A percentile compares a stretch with the other conserved stretches of the same genome.
These are phyloP conservation scores for Fagopyrum tataricum DNA, from an alignment of 148 eudicot genomes.

Conservation along the genomic window DNA sequence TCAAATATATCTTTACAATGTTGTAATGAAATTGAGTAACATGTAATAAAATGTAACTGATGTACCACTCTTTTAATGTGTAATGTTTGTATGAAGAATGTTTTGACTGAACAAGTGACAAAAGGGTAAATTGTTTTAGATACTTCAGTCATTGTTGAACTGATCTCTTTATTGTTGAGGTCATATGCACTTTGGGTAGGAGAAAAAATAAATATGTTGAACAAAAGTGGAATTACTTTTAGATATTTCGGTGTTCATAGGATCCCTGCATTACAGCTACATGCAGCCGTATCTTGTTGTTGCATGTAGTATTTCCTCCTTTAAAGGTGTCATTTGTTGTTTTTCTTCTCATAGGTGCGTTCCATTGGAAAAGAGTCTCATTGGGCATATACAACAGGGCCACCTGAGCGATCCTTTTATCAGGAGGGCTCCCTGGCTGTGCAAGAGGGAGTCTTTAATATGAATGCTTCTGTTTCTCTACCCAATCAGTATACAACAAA, in stretches of 20 bases:
- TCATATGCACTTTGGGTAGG: no score
- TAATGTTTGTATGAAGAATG: no score
- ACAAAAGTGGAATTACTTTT: not conserved
- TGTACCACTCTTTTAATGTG: no score
- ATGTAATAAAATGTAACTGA: no score
- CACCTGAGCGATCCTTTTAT: constrained; percentile 55
- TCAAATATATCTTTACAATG: no score
- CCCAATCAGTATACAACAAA: constrained; percentile 58
- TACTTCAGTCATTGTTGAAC: no score
- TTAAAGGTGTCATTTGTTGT: constrained; percentile 6
- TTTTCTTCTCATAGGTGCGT: constrained; percentile 52
- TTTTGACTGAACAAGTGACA: no score
- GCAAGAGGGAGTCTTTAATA: constrained; percentile 34
- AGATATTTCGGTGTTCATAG: not conserved
- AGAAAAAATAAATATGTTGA: not conserved
- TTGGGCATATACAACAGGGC: constrained; percentile 90
- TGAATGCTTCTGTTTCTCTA: constrained; percentile 37
- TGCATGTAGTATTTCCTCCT: not conserved
- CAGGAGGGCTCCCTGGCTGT: constrained; percentile 52
- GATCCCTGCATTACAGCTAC: not conserved
- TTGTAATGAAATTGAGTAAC: no score
- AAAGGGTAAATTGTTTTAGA: no score
- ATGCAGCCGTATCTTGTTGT: not conserved
- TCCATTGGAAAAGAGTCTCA: constrained; percentile 94
- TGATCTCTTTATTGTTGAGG: no score